Base-by-base conservation (phyloP, 2,329 filamentous ascomycete species). In the Alternaria sp. region DNA sequence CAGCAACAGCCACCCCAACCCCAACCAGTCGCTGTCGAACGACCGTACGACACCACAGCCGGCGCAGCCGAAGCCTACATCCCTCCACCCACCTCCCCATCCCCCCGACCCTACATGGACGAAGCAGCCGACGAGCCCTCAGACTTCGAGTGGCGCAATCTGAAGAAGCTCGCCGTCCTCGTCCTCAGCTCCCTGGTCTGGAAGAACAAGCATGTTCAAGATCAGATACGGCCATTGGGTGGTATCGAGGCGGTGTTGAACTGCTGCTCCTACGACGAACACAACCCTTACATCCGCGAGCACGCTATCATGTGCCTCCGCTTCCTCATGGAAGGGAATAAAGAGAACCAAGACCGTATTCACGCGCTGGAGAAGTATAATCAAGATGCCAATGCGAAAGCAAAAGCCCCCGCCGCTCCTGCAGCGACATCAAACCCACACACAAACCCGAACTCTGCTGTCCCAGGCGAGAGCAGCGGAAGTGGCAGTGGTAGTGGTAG, bases 201-300 rank as follows among this genome's bases (percentile, higher is more conserved):
- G 85, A 96, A 96, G 52, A 93, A 91, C 70, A 87, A 90, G 1
- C 87, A 89, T 9, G 94, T 97, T 0, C 95, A 98, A 80, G 89
- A 91, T 71, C 95, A 97, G 77, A 92, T 98, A 66, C 88, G 96
- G 47, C 87, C 89, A 52, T 88, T 95, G 72, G 92, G 93, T 67
- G 95, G 95, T 45, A 91, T 98, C 46, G 92, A 97, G 69, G 90
- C 92, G 0, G 86, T 98, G 19, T 87, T 97, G 15, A 93, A 93
- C 74, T 97, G 93, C 80, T 97, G 93, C 72, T 88, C 90, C 30
- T 96, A 96, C 76, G 95, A 98, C 76, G 93, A 95, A 70, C 89
- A 97, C 81, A 97, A 97, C 75, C 93, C 93, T 0, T 97, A 95
- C 76, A 94, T 97, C 67, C 93, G 95, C 73, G 95, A 98, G 79